Evolutionary conservation across 2,329 filamentous ascomycete genomes (phyloP), one percentile per base, ranked within the genome.

Genomic region (Spiromastix sp.): DNA sequence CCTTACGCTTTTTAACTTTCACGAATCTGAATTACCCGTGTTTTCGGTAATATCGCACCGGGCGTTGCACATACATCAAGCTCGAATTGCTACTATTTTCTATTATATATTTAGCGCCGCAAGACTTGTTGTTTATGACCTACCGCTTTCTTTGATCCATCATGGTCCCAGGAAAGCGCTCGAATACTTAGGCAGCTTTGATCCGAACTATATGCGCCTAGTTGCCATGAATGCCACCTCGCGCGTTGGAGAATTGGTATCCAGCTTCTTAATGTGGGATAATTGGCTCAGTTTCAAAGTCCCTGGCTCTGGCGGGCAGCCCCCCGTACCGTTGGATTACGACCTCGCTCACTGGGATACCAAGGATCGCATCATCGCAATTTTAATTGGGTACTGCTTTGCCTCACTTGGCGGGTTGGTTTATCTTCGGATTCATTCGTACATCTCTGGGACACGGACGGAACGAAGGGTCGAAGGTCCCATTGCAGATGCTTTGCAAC

Each of bases 21-120:
- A 63, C 21, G 59, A 67, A 36, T 67, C 73, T 2, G 81, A 86
- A 50, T 73, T 86, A 37, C 80, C 80, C 33, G 77, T 79, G 48
- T 87, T 87, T 48, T 87, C 82, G 0, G 77, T 81, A 29, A 65
- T 82, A 46, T 85, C 81, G 39, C 82, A 86, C 49, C 74, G 78
- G 39, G 78, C 82, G 6, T 61, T 86, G 21, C 63, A 75, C 26
- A 57, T 66, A 3, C 64, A 85, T 38, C 77, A 82, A 51, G 59
- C 59, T 20, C 63, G 72, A 20, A 56, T 79, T 19, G 50, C 54
- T 3, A 46, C 56, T 8, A 48, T 65, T 1, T 47, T 72, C 5
- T 53, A 59, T 2, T 48, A 57, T 4, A 35, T 70, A 1, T 65
- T 62, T 13, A 45, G 51, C 4, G 40, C 54, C 0, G 26, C 70